Evolutionary conservation across 164 flowering plant genomes (phyloP), one percentile per base, ranked within the genome.

Genomic region (Vitis rupestris): DNA sequence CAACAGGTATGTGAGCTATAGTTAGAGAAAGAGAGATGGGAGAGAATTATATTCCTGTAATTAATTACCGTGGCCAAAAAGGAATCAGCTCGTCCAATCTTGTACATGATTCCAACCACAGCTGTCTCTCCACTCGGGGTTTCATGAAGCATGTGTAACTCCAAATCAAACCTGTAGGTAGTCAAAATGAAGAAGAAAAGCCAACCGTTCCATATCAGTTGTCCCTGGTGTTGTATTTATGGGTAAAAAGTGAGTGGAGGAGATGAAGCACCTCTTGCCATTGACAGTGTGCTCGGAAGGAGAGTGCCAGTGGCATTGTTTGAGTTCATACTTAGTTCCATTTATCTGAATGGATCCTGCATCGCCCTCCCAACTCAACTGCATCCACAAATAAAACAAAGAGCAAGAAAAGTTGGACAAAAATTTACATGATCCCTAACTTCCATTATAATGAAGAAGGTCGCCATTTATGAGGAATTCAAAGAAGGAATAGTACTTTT

Each of bases 91-190:
- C 72, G 61, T 10, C 94, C 94, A 10, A 86, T 49, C 31, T 72
- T 79, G 74, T 89, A 91, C 52, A 81, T 17, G 54, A 91, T 67
- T 48, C 85, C 89, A 52, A 88, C 72, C 0, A 89, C 94, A 8
- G 91, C 85, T 11, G 56, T 72, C 54, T 77, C 51, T 4, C 81
- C 78, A 7, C 65, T 71, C 0, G 48, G 5, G 74, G 76, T 86
- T 47, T 81, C 66, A 37, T 89, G 92, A 59, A 91, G 88, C 82
- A 86, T 48, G 72, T 91, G 94, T 56, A 78, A 15, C 80, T 89
- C 97, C 19, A 85, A 61, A 51, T 68, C 80, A 48, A 61, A 83
- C 53, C 89, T 84, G 72, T 27, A 31, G 12, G 15, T 50, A 10
- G 17, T 10, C 14, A 23, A 19, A 60, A 2, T 37, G 14, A 63